phyloP scores from a whole-genome alignment of 441 rosid species.

The Syzygium malaccense region DNA sequence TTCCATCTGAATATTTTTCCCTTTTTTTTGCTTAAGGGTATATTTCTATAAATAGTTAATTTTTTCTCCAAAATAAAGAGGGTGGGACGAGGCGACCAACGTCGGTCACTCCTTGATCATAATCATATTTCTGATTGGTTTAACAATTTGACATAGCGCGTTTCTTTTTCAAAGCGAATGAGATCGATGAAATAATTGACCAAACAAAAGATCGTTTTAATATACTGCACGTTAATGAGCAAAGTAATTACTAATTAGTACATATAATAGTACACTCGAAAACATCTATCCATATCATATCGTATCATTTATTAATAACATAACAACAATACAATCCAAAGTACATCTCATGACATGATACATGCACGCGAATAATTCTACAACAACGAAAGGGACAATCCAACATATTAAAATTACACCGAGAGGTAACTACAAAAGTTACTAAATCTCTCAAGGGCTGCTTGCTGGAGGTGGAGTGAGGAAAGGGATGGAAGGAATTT shows the following conservation, averaged over 20 bases:
- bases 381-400: neutral
- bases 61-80: accelerated
- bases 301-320: neutral
- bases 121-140: neutral
- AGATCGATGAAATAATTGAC: neutral
- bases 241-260: neutral
- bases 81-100: neutral
- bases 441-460: neutral
- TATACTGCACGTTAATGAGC: neutral
- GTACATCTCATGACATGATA: neutral
- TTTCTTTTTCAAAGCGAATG: neutral
- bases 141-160: neutral
- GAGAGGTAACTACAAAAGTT: neutral
- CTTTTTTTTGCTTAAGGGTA: too few species aligned
- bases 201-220: neutral
- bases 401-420: neutral
- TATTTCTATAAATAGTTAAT: too few species aligned
- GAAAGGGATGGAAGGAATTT: neutral
- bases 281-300: neutral
- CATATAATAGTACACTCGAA: neutral
- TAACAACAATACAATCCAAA: neutral
- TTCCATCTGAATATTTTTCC: too few species aligned
- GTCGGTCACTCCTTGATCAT: neutral
- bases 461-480: neutral
- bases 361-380: neutral